Evolutionary conservation across 2,329 filamentous ascomycete genomes (phyloP).

Genomic region (Coniochaeta prunicola): DNA sequence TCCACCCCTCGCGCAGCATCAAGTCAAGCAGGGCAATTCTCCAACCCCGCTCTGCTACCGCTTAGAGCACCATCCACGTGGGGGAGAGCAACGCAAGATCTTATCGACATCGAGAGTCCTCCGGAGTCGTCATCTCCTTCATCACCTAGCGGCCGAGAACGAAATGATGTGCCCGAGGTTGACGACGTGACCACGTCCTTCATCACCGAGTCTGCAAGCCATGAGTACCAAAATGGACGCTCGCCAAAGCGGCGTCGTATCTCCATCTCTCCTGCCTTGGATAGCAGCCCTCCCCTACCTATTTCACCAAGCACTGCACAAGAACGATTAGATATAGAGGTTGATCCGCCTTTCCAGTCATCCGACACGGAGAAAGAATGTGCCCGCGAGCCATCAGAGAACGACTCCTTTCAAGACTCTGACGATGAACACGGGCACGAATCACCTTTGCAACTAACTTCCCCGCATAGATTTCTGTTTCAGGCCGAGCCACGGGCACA

Average conservation of each 20-base stretch:
- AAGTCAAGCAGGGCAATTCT: conserved; percentile 8
- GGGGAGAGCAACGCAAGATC: conserved; percentile 11
- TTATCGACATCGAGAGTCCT: conserved; percentile 16
- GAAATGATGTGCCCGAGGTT: not conserved
- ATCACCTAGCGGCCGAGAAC: not conserved
- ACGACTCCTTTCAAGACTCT: not conserved
- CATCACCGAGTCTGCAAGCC: not conserved
- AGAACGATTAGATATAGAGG: not conserved
- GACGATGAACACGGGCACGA: not conserved
- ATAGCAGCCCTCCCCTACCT: not conserved
- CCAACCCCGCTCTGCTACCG: conserved; percentile 6
- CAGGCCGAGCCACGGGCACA: not conserved
- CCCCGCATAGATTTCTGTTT: not conserved
- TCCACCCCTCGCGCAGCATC: conserved; percentile 10
- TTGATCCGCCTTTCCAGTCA: not conserved
- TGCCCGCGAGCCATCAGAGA: not conserved
- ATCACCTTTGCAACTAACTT: not conserved
- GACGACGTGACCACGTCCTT: not conserved
- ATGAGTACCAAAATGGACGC: conserved; percentile 4
- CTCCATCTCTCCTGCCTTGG: conserved; percentile 19
- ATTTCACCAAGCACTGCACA: not conserved
- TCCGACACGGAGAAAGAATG: not conserved
- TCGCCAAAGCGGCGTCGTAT: conserved; percentile 29
- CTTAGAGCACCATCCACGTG: conserved; percentile 4
- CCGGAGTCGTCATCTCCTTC: conserved; percentile 7